Conservation (phyloP, 768 basidiomycete species). For the Russula emetica region DNA sequence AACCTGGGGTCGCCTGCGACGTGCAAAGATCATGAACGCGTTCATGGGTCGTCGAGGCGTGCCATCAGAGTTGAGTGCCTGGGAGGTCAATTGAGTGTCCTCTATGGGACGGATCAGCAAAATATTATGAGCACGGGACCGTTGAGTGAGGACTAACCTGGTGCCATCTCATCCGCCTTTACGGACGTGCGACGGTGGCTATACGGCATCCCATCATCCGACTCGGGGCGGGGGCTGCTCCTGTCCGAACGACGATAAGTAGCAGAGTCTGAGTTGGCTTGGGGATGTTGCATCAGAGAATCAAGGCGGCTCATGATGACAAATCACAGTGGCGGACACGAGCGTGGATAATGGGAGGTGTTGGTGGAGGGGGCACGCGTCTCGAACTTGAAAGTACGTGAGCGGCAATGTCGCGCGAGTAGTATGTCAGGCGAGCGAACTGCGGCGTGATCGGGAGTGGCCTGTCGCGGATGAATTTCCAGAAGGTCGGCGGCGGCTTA, state of each 20-base stretch:
- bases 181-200: slow-evolving; percentile 12
- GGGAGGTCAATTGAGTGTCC: slow-evolving; percentile 51
- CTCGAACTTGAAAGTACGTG: slow-evolving; percentile 14
- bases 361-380: slow-evolving; percentile 13
- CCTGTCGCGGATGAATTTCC: slow-evolving; percentile 25
- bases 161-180: slow-evolving; percentile 20
- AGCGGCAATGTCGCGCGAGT: slow-evolving; percentile 17
- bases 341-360: slow-evolving; percentile 8
- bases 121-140: not conserved
- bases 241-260: slow-evolving; percentile 21
- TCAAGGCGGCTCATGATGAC: slow-evolving; percentile 26
- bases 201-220: slow-evolving; percentile 23
- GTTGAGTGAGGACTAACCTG: slow-evolving; percentile 11
- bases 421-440: slow-evolving; percentile 26
- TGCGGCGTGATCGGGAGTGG: slow-evolving; percentile 28
- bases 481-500: slow-evolving; percentile 23
- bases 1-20: slow-evolving; percentile 76
- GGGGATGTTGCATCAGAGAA: slow-evolving; percentile 22
- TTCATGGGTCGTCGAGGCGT: slow-evolving; percentile 91
- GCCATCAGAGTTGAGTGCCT: slow-evolving; percentile 80
- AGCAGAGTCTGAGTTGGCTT: slow-evolving; percentile 22
- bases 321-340: slow-evolving; percentile 4
- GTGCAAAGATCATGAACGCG: slow-evolving; percentile 91
- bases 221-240: slow-evolving; percentile 21
- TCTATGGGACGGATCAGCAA: slow-evolving; percentile 16